Percentiles rank a stretch among this genome's conserved stretches.
phyloP scores from a whole-genome alignment of 2,329 filamentous ascomycete genomes.

The Plenodomus tracheiphilus region DNA sequence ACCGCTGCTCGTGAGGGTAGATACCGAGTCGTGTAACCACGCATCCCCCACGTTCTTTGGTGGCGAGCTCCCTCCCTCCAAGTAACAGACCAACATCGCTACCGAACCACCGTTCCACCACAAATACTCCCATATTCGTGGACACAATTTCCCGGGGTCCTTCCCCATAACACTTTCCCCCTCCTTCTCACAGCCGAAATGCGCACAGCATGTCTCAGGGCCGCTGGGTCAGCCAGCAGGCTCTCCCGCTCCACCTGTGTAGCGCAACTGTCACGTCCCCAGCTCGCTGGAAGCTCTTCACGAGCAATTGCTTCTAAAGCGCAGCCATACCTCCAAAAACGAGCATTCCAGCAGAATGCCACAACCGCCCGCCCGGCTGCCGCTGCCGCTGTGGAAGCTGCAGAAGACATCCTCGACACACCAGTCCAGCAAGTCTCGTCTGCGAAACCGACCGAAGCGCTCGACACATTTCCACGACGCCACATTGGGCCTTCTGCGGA shows the following conservation, averaged over 20 bases:
- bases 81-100: neutral
- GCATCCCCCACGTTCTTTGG: neutral
- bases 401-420: constrained; percentile 37
- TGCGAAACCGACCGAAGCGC: constrained; percentile 44
- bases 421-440: constrained; percentile 20
- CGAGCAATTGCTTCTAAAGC: constrained; percentile 19
- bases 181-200: constrained; percentile 20
- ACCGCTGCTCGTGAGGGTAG: neutral
- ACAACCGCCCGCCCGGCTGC: constrained; percentile 19
- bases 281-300: constrained; percentile 18
- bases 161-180: constrained; percentile 4
- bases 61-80: neutral
- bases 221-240: constrained; percentile 34
- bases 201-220: constrained; percentile 37
- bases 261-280: constrained; percentile 25
- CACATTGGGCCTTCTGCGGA: constrained; percentile 82
- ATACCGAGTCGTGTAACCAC: neutral
- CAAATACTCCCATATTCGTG: neutral
- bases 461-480: constrained; percentile 73
- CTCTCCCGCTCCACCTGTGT: constrained; percentile 26
- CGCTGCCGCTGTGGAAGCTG: constrained; percentile 23
- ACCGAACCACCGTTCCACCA: neutral
- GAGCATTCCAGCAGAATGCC: constrained; percentile 29
- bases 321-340: constrained; percentile 19
- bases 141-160: neutral